Evolutionary conservation across 164 flowering plant genomes (phyloP), one percentile per base, ranked within the genome.

Genomic region (Euptelea pleiosperma): DNA sequence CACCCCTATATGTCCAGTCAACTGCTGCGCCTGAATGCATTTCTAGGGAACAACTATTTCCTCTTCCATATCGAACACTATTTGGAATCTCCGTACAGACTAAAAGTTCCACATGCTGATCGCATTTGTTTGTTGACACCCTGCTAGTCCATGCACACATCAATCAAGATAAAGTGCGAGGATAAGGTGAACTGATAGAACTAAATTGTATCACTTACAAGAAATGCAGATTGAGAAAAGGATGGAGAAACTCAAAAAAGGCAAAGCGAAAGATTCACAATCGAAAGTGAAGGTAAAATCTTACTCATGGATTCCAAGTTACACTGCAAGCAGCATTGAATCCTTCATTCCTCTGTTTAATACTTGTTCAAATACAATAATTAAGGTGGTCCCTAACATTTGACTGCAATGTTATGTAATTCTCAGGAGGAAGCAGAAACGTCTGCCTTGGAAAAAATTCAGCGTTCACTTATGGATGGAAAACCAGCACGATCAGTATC

Each of bases 211-310:
- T 57, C 44, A 48, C 62, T 56, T 60, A 52, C 67, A 78, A 80
- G 77, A 68, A 77, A 51, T 79, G 79, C 97, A 93, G 99, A 91
- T 93, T 67, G 96, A 88, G 80, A 93, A 91, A 73, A 86, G 99
- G 72, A 31, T 90, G 71, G 96, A 93, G 59, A 93, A 77, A 60
- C 91, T 93, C 45, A 91, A 88, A 54, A 93, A 88, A 61, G 73
- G 97, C 52, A 93, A 82, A 74, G 79, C 70, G 43, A 93, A 72
- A 64, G 89, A 91, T 67, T 72, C 99, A 29, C 86, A 78, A 64
- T 74, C 95, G 14, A 90, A 90, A 75, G 31, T 77, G 24, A 90
- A 93, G 96, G 99, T 92, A 61, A 22, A 36, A 2, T 58, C 18
- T 49, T 14, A 58, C 21, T 35, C 19, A 15, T 19, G 9, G 21